Evolutionary conservation across 2,329 filamentous ascomycete species (phyloP), one percentile per base, ranked within the genome.

Genomic region (Emergomyces pasteurianus): DNA sequence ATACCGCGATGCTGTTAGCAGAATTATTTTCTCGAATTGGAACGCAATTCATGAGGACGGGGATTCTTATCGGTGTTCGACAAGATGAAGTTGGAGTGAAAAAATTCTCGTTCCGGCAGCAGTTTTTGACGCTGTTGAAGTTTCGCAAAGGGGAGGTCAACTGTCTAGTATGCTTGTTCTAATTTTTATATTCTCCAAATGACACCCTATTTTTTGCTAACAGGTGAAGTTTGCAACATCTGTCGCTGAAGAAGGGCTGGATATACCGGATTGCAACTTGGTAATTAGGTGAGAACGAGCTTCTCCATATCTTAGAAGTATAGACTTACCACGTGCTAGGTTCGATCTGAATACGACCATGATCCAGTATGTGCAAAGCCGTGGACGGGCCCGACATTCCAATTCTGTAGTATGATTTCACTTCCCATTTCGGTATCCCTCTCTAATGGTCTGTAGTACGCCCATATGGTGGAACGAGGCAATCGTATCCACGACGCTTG

Each of bases 311-410:
- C 14, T 34, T 26, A 23, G 9, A 42, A 43, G n/a, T 49, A 38
- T 50, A 14, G 14, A 42, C 31, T 50, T 7, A 36, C 36, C 5
- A 85, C 6, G 73, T 85, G 1, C 12, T 53, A 76, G 92, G 1
- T 99, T 96, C 68, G 90, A 97, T 70, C 81, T 95, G 2, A 96
- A 91, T 73, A 80, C 82, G 12, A 96, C 92, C 0, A 85, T 96
- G 73, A 97, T 97, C 58, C 89, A 95, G 69, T 97, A 96, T 70
- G 86, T 97, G 23, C 94, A 99, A 72, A 96, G 92, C 16, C 84
- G 90, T 64, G 94, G 94, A 0, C 84, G 94, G 59, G 94, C 94
- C 14, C 83, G 94, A 46, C 88, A 90, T 67, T 73, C 76, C 0
- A 81, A 87, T 60, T 97, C 94, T 0, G 85, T 83, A 54, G 75